A percentile compares a stretch with the other conserved stretches of the same genome.
Conservation (phyloP, 768 basidiomycete species). For the Suillus alpinus region DNA sequence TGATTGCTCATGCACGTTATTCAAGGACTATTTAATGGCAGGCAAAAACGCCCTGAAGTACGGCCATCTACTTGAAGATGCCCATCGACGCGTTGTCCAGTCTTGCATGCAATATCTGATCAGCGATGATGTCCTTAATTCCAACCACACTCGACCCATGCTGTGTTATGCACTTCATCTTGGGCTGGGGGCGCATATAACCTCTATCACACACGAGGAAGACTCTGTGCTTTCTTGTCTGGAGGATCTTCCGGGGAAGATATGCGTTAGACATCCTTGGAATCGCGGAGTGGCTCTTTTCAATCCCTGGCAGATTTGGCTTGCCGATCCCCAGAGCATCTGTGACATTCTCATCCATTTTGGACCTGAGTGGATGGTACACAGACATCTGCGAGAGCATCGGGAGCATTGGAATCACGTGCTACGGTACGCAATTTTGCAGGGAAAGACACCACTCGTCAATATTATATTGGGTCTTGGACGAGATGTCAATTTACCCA, state of each 20-base stretch:
- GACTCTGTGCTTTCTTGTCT: neutral
- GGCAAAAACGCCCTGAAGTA: neutral
- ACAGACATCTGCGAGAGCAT: neutral
- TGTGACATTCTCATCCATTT: neutral
- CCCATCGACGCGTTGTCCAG: neutral
- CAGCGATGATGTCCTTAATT: neutral
- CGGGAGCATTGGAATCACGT: neutral
- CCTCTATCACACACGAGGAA: neutral
- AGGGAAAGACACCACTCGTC: neutral
- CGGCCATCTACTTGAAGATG: neutral
- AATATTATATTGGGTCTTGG: neutral
- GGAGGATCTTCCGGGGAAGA: neutral
- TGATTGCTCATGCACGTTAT: neutral
- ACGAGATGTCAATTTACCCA: neutral
- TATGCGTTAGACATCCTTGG: neutral
- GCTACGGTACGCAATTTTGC: neutral
- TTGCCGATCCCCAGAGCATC: neutral
- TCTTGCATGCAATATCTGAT: neutral
- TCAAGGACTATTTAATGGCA: neutral
- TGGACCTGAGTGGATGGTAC: neutral
- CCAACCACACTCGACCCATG: neutral
- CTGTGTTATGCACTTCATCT: neutral
- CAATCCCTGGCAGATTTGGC: slow-evolving; percentile 1
- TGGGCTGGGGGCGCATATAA: neutral
- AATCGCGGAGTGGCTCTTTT: neutral